Evolutionary conservation across 306 rosid species (phyloP), one percentile per base, ranked within the genome.

Genomic region (Boehmeria nivea): DNA sequence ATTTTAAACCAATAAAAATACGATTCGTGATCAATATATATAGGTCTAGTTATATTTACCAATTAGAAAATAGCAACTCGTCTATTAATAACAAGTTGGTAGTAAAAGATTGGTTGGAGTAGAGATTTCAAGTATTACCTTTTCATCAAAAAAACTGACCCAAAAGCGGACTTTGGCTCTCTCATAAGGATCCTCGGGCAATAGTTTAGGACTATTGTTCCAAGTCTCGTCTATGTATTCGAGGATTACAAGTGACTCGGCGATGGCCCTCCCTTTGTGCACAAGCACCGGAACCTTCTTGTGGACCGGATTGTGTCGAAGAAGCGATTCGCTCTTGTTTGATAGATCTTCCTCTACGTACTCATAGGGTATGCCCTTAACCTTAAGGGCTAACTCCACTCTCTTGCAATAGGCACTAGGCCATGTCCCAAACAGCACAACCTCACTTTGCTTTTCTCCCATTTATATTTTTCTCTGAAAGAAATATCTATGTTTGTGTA

Each of bases 151-250:
- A 44, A 33, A 76, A 20, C 54, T 58, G 5, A 50, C 63, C 83
- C 81, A 82, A 13, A 78, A 76, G 8, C 78, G 77, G 24, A 66
- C 3, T 58, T 66, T 69, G 44, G 77, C 72, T 48, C 74, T 69
- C 13, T 51, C 46, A 33, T 68, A 67, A 27, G 80, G 82, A 55
- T 69, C 72, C 1, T 60, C 56, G 0, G 77, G 76, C 28, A 83
- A 28, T 7, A 83, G 24, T 33, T 51, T 71, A 17, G 80, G 83
- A 12, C 9, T 14, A 2, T 63, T 19, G 11, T 40, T 58, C 84
- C 84, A 72, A 5, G 21, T 6, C 22, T 78, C 83, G 26, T 78
- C 73, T 2, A 75, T 61, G 58, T 77, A 77, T 57, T 78, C 77
- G 8, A 74, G 68, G 46, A 80, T 72, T 28, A 72, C 45, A 11